Base-by-base conservation (phyloP, 2,329 filamentous ascomycete species). In the Nemania sp. region DNA sequence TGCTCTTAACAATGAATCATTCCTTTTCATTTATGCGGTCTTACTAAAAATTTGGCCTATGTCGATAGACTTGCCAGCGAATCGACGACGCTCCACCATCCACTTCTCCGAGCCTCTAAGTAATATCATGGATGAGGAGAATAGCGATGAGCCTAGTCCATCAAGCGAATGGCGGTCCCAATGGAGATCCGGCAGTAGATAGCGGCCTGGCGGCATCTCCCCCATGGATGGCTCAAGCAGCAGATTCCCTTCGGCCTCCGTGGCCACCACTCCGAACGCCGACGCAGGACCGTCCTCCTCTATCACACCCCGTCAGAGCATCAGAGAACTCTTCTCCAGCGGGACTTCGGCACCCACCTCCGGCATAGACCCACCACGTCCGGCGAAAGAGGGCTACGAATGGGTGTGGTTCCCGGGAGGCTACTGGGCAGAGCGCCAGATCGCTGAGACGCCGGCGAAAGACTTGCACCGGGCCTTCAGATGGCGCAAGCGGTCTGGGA, bases 401-500 rank as follows among this genome's bases (percentile, higher is more conserved):
- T 89, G 86, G 87, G 87, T 89, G 26, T 89, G 87, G 87, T 89
- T 87, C 74, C 87, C 87, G 0, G 85, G 84, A 59, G 87, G 87
- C 5, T 89, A 88, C 74, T 89, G 87, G 87, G 87, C 87, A n/a
- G 87, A 89, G 76, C 81, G 87, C n/a, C 80, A 83, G 69, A 70
- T 78, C n/a, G 64, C 67, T 24, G 70, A 75, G 59, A 55, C 67
- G 3, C 73, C 77, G 0, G 73, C 75, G 58, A 80, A 73, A 58
- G 74, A 77, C 26, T 76, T 74, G 27, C 77, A 74, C 52, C 78
- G 77, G 52, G 76, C 80, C 43, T 83, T 79, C 78, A 82, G 77
- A 73, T 84, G 81, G 82, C 75, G 78, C 38, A 78, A 78, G 7
- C 78, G 79, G 7, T 84, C 73, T 15, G 68, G 64, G 15, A 77